Evolutionary conservation across 768 basidiomycete genomes (phyloP).

Genomic region (Trichaptum fuscoviolaceum): DNA sequence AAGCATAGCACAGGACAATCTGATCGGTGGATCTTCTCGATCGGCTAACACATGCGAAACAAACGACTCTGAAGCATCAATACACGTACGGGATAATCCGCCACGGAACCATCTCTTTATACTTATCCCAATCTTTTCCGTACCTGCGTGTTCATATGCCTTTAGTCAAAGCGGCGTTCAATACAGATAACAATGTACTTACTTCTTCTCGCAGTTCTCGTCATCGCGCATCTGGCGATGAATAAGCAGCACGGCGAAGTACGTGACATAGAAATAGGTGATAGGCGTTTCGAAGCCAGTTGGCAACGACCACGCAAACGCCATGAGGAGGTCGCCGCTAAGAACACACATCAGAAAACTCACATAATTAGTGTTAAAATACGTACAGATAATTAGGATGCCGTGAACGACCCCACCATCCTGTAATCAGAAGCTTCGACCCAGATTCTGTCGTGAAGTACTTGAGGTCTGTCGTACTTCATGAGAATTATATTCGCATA

Average conservation of each 20-base stretch:
- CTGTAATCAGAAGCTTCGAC: slow-evolving; percentile 86
- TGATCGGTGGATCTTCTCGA: not conserved
- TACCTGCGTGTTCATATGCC: slow-evolving; percentile 48
- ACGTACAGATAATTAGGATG: slow-evolving; percentile 89
- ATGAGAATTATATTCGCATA: not conserved
- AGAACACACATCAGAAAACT: slow-evolving; percentile 7
- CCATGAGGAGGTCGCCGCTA: slow-evolving; percentile 86
- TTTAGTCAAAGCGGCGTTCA: not conserved
- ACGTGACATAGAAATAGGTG: slow-evolving; percentile 91
- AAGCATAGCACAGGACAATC: not conserved
- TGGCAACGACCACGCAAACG: slow-evolving; percentile 87
- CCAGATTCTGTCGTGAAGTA: slow-evolving; percentile 81
- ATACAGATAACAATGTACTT: slow-evolving; percentile 22
- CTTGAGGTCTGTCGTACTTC: slow-evolving; percentile 50
- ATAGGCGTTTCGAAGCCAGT: slow-evolving; percentile 90
- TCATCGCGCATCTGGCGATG: slow-evolving; percentile 92
- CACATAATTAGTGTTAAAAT: not conserved
- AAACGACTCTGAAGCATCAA: slow-evolving; percentile 24
- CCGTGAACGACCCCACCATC: slow-evolving; percentile 95
- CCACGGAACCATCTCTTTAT: slow-evolving; percentile 80
- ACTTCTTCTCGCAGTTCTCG: slow-evolving; percentile 87
- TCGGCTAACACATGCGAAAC: not conserved
- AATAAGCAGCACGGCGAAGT: slow-evolving; percentile 84
- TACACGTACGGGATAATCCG: slow-evolving; percentile 85
- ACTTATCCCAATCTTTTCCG: slow-evolving; percentile 90